phyloP scores from a whole-genome alignment of 1,284 basidiomycete species.

The Cerioporus squamosus region DNA sequence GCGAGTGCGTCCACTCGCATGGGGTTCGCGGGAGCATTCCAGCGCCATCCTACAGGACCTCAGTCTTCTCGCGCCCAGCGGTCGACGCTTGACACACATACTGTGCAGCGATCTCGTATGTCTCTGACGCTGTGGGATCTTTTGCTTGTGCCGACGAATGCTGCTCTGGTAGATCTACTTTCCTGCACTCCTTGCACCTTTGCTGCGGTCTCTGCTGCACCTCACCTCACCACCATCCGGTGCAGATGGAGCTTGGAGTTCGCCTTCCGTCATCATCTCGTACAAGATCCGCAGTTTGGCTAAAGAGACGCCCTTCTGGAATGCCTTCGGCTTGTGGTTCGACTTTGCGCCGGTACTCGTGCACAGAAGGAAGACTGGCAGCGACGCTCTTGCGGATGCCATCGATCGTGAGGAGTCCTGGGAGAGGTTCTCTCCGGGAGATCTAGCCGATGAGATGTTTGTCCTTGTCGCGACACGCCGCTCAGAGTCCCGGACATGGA shows the following conservation, averaged over 20 bases:
- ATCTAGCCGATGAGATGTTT: conserved; percentile 52
- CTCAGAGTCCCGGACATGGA: conserved; percentile 58
- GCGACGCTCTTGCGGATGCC: not conserved
- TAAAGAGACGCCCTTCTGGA: conserved; percentile 84
- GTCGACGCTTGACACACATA: conserved; percentile 56
- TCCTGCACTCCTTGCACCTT: conserved; percentile 69
- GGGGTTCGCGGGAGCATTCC: conserved; percentile 61
- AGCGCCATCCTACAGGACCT: conserved; percentile 45
- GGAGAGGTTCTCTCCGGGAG: conserved; percentile 29
- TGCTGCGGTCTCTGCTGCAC: conserved; percentile 69
- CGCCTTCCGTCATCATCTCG: conserved; percentile 54
- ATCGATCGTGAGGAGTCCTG: conserved; percentile 14
- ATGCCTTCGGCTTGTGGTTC: conserved; percentile 85
- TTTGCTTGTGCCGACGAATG: conserved; percentile 1
- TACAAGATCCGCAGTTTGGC: conserved; percentile 80
- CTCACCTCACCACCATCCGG: conserved; percentile 59
- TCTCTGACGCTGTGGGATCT: conserved; percentile 14
- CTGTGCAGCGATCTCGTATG: conserved; percentile 78
- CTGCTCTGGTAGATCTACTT: conserved; percentile 66
- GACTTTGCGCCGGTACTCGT: conserved; percentile 64
- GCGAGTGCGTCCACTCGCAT: conserved; percentile 60
- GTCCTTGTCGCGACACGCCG: conserved; percentile 65
- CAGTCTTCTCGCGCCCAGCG: conserved; percentile 10
- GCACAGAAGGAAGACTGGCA: conserved; percentile 15
- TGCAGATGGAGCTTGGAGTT: conserved; percentile 7